Conservation (phyloP, 495 filamentous ascomycete genomes). For the Neurospora sp. region DNA sequence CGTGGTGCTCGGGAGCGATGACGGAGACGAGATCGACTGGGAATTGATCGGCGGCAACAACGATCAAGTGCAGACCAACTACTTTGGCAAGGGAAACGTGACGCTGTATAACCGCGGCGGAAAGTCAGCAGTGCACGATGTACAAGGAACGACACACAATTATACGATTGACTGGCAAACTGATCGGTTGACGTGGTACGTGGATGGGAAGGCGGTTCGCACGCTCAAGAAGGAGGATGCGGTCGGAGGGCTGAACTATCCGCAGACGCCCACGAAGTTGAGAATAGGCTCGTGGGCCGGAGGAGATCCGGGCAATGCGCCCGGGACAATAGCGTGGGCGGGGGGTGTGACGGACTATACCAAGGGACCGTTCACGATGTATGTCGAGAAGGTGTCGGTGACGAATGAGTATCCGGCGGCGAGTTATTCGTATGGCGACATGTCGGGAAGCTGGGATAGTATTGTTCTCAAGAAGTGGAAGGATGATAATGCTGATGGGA, state of each 20-base stretch:
- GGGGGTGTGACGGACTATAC: constrained; percentile 65
- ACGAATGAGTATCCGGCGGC: constrained; percentile 61
- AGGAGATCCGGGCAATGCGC: constrained; percentile 56
- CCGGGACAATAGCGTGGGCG: constrained; percentile 80
- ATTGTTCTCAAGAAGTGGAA: constrained; percentile 31
- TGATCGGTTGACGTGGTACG: constrained; percentile 61
- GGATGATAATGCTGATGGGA: not conserved
- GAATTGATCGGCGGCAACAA: constrained; percentile 59
- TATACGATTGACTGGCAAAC: constrained; percentile 80
- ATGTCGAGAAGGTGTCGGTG: constrained; percentile 57
- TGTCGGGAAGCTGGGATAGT: constrained; percentile 55
- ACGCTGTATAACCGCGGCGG: constrained; percentile 60
- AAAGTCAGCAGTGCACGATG: constrained; percentile 45
- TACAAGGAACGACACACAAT: constrained; percentile 58
- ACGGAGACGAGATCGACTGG: constrained; percentile 90
- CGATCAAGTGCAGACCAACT: constrained; percentile 72
- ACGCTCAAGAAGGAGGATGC: constrained; percentile 50
- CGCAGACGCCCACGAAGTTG: constrained; percentile 77
- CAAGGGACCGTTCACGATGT: constrained; percentile 71
- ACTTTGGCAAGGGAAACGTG: constrained; percentile 84
- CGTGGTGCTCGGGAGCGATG: constrained; percentile 75
- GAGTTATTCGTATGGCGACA: constrained; percentile 59
- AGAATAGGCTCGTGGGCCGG: constrained; percentile 76
- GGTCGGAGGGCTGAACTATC: constrained; percentile 56
- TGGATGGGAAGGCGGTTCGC: constrained; percentile 60